Evolutionary conservation across 2,329 filamentous ascomycete genomes (phyloP).

Genomic region (Aspergillus transmontanensis): DNA sequence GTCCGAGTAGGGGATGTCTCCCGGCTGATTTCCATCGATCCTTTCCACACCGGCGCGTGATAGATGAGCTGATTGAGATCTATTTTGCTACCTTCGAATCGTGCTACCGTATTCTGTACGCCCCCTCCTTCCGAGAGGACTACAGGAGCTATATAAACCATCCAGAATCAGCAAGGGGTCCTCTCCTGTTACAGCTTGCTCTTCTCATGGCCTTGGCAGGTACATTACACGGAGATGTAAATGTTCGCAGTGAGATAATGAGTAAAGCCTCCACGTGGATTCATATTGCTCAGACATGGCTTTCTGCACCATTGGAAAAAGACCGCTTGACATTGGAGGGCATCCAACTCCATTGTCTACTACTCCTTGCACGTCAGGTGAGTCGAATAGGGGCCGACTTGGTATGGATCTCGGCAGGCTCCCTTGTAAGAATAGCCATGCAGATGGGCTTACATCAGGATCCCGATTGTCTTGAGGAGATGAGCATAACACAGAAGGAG

Average conservation of each 20-base stretch:
- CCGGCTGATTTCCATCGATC: slow-evolving; percentile 13
- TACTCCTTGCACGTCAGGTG: slow-evolving; percentile 21
- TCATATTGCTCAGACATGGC: slow-evolving; percentile 22
- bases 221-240: slow-evolving; percentile 10
- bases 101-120: slow-evolving; percentile 31
- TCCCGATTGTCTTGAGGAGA: slow-evolving; percentile 25
- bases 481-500: slow-evolving; percentile 24
- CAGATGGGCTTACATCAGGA: slow-evolving; percentile 37
- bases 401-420: slow-evolving; percentile 37
- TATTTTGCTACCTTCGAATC: slow-evolving; percentile 32
- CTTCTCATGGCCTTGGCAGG: slow-evolving; percentile 25
- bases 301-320: slow-evolving; percentile 26
- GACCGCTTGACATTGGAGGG: slow-evolving; percentile 18
- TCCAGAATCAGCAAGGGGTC: slow-evolving; percentile 9
- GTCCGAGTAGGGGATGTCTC: slow-evolving; percentile 21
- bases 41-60: slow-evolving; percentile 16
- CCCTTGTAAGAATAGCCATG: slow-evolving; percentile 32
- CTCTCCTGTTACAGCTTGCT: slow-evolving; percentile 22
- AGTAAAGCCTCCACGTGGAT: slow-evolving; percentile 17
- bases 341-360: slow-evolving; percentile 23
- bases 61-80: slow-evolving; percentile 20
- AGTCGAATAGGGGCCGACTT: slow-evolving; percentile 30
- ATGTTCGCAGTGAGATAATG: slow-evolving; percentile 11
- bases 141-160: slow-evolving; percentile 23
- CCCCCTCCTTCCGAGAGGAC: slow-evolving; percentile 28